Percentiles rank a stretch among this genome's conserved stretches.
These are phyloP conservation scores for Dillenia suffruticosa DNA, from an alignment of 164 flowering plant species.

Conservation along the genomic window DNA sequence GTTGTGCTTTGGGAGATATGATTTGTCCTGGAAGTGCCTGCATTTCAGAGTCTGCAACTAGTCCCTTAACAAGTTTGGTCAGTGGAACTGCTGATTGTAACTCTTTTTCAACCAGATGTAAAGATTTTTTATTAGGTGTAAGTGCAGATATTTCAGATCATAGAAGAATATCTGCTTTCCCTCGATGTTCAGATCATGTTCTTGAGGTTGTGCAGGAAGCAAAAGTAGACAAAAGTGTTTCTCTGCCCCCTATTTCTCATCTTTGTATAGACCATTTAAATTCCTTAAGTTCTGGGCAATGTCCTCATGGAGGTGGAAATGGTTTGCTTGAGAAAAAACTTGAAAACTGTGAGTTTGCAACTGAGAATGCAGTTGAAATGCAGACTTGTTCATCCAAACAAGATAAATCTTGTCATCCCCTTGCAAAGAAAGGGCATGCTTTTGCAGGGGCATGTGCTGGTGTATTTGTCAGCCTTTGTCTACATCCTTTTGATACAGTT, in stretches of 20 bases:
- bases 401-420: slow-evolving; percentile 22
- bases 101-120: slow-evolving; percentile 5
- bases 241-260: slow-evolving; percentile 18
- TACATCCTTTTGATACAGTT: slow-evolving; percentile 92
- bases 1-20: slow-evolving; percentile 10
- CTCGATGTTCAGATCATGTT: slow-evolving; percentile 31
- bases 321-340: slow-evolving; percentile 9
- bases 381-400: slow-evolving; percentile 12
- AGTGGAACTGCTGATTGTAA: slow-evolving; percentile 8
- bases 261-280: slow-evolving; percentile 27
- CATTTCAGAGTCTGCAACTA: not conserved
- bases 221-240: slow-evolving; percentile 10
- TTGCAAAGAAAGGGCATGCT: slow-evolving; percentile 83
- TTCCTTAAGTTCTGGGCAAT: slow-evolving; percentile 13
- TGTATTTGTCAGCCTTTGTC: slow-evolving; percentile 82
- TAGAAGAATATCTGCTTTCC: slow-evolving; percentile 4
- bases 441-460: slow-evolving; percentile 97
- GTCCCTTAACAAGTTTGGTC: slow-evolving; percentile 2
- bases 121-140: slow-evolving; percentile 11
- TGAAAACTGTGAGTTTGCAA: slow-evolving; percentile 10
- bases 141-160: slow-evolving; percentile 1
- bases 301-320: slow-evolving; percentile 17
- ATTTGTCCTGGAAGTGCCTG: not conserved
- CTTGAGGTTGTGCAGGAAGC: slow-evolving; percentile 11
- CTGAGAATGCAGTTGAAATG: slow-evolving; percentile 13